phyloP scores from a whole-genome alignment of 208 protist genomes.

The Endotrypanum monterogeii region DNA sequence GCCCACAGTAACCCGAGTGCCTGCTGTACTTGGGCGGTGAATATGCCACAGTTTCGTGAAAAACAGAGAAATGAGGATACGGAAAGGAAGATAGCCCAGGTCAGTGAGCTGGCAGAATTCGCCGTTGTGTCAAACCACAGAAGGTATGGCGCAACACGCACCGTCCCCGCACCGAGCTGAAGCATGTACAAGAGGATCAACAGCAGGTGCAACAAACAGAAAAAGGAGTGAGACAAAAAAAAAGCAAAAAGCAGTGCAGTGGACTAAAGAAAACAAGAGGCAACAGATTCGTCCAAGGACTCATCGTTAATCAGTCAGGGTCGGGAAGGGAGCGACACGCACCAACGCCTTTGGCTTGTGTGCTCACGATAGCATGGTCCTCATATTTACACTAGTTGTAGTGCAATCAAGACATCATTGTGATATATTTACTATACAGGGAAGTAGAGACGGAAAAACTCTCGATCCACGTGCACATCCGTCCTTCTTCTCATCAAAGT shows the following conservation, averaged over 20 bases:
- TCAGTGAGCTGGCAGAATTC: background rate
- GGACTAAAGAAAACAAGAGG: background rate
- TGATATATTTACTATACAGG: background rate
- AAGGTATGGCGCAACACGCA: background rate
- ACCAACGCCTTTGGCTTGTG: background rate
- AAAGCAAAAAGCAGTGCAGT: conserved; percentile 13
- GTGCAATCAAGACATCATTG: background rate
- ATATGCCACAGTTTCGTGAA: too few relatives aligned
- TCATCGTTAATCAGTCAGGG: background rate
- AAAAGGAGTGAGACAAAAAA: background rate
- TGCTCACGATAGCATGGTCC: background rate
- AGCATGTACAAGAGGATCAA: background rate
- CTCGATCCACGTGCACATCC: background rate
- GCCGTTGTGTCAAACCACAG: background rate
- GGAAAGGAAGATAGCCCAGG: background rate
- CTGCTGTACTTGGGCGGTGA: background rate
- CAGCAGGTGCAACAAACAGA: background rate
- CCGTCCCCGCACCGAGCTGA: background rate
- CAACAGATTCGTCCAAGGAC: background rate
- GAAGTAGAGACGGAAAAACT: background rate
- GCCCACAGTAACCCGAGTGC: background rate
- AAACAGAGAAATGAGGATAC: background rate
- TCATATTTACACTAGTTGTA: background rate
- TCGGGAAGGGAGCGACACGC: background rate
- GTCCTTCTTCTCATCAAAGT: background rate